A percentile compares a stretch with the other conserved stretches of the same genome.
These are phyloP conservation scores for Endogone sp. DNA, from an alignment of 192 early-diverging fungal species.

Conservation along the genomic window DNA sequence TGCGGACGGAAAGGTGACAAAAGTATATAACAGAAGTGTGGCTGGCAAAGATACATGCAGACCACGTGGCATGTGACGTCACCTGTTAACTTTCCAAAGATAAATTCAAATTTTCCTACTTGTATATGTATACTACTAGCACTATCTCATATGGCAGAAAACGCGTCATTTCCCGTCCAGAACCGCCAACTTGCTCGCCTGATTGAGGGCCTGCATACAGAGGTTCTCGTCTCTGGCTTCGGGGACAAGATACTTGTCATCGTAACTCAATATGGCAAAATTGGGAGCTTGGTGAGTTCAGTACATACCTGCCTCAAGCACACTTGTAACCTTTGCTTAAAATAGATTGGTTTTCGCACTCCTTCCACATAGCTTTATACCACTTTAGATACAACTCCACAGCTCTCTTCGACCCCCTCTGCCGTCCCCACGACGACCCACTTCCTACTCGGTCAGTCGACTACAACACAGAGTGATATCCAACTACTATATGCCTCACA, in stretches of 20 bases:
- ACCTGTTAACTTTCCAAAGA: no score
- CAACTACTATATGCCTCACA: constrained; percentile 51
- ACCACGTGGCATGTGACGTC: no score
- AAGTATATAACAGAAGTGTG: no score
- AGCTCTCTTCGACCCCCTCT: constrained; percentile 17
- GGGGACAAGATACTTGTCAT: constrained; percentile 48
- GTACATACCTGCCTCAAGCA: constrained; percentile 9
- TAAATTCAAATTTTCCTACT: no score
- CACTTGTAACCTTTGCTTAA: neutral
- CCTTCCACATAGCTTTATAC: constrained; percentile 34
- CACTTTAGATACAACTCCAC: constrained; percentile 32
- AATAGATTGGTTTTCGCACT: neutral
- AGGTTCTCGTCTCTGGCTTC: constrained; percentile 43
- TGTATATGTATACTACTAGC: no score
- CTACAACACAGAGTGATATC: constrained; percentile 30
- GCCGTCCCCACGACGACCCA: constrained; percentile 25
- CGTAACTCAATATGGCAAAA: constrained; percentile 47
- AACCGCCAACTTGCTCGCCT: constrained; percentile 38
- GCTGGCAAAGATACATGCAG: no score
- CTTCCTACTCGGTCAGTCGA: constrained; percentile 43
- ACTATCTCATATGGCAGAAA: neutral
- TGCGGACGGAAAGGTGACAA: no score
- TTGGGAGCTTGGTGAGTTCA: constrained; percentile 46
- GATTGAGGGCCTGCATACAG: constrained; percentile 43
- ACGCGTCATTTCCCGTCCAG: constrained; percentile 35